A percentile compares a stretch with the other conserved stretches of the same genome.
Evolutionary conservation across 257 asterid species (phyloP).

Genomic region (Pogostemon cablin): DNA sequence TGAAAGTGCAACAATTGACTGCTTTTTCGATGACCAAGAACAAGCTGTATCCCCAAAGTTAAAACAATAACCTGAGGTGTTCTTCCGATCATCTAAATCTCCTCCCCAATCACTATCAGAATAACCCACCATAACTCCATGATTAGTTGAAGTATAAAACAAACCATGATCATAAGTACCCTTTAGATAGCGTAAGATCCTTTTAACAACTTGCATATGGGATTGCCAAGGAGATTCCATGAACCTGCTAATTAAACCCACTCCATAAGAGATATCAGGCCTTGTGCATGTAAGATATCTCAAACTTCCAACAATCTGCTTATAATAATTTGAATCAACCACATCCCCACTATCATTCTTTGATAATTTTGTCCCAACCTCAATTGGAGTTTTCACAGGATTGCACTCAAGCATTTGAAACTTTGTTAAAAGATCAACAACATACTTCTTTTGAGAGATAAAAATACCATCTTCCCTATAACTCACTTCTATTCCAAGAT

Average conservation of each 20-base stretch:
- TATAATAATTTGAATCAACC: slow-evolving; percentile 16
- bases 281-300: slow-evolving; percentile 36
- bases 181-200: slow-evolving; percentile 21
- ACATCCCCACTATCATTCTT: neutral
- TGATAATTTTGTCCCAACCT: neutral
- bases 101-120: slow-evolving; percentile 31
- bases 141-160: too few species aligned
- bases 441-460: neutral
- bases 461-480: too few species aligned
- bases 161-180: too few species aligned
- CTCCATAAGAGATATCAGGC: slow-evolving; percentile 15
- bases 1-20: too few species aligned
- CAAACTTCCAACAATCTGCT: slow-evolving; percentile 30
- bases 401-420: slow-evolving; percentile 30
- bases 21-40: too few species aligned
- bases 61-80: slow-evolving; percentile 1
- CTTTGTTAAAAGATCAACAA: slow-evolving; percentile 15
- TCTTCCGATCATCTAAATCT: slow-evolving; percentile 25
- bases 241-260: slow-evolving; percentile 28
- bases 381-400: slow-evolving; percentile 29
- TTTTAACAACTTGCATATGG: slow-evolving; percentile 27
- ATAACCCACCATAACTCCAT: slow-evolving; percentile 19
- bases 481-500: too few species aligned
- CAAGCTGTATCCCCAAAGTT: too few species aligned
- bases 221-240: slow-evolving; percentile 28